These are phyloP conservation scores for Paratinospora sagittata DNA, from an alignment of 164 flowering plant genomes.

Conservation along the genomic window DNA sequence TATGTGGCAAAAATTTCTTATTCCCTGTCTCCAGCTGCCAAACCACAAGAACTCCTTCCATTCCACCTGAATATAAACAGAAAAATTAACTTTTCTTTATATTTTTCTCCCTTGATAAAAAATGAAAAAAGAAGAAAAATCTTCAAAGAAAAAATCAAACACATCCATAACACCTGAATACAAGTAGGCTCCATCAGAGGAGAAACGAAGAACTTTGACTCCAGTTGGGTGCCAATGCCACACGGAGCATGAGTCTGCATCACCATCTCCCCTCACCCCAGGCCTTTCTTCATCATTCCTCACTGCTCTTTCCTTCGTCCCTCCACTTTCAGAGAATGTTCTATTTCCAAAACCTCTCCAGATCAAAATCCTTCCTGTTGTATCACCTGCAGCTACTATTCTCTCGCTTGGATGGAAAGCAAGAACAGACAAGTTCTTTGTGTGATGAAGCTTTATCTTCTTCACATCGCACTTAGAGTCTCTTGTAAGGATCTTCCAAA, in stretches of 20 bases:
- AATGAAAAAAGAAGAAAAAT: neutral
- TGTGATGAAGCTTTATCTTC: slow-evolving; percentile 76
- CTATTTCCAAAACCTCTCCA: slow-evolving; percentile 81
- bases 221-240: slow-evolving; percentile 96
- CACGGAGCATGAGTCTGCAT: slow-evolving; percentile 91
- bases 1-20: slow-evolving; percentile 75
- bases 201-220: slow-evolving; percentile 66
- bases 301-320: slow-evolving; percentile 12
- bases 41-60: slow-evolving; percentile 89
- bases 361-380: slow-evolving; percentile 79
- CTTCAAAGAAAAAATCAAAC: neutral
- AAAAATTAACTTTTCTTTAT: neutral
- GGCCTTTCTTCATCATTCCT: slow-evolving; percentile 56
- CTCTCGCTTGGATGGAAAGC: slow-evolving; percentile 86
- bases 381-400: slow-evolving; percentile 89
- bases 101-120: neutral
- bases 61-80: slow-evolving; percentile 53
- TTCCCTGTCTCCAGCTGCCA: slow-evolving; percentile 97
- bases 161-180: slow-evolving; percentile 51
- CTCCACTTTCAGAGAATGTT: slow-evolving; percentile 27
- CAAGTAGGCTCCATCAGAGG: slow-evolving; percentile 88
- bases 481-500: slow-evolving; percentile 60
- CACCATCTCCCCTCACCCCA: slow-evolving; percentile 77
- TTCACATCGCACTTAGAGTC: slow-evolving; percentile 37
- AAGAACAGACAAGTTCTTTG: slow-evolving; percentile 54